These are phyloP conservation scores for Lotus japonicus DNA, from an alignment of 306 rosid genomes.

Conservation along the genomic window DNA sequence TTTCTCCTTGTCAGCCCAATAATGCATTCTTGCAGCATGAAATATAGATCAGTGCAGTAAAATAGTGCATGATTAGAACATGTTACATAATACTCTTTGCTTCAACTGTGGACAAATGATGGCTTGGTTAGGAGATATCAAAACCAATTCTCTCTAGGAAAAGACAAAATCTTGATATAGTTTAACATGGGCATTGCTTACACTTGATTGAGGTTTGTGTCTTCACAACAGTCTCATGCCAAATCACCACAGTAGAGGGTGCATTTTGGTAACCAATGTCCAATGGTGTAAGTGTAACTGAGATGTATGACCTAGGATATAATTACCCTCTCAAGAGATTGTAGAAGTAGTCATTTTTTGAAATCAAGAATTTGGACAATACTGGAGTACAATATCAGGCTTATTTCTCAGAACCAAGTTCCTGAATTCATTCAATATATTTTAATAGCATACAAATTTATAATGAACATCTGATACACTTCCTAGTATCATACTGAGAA, in stretches of 20 bases:
- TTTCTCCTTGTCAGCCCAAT: constrained; percentile 10
- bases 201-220: background rate
- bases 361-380: too few species aligned
- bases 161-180: background rate
- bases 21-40: constrained; percentile 21
- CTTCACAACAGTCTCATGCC: background rate
- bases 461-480: background rate
- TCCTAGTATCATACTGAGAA: too few species aligned
- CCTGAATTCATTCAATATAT: background rate
- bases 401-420: background rate
- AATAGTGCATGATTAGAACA: background rate
- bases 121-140: background rate
- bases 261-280: background rate
- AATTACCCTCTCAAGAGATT: background rate
- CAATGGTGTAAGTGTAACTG: too few species aligned
- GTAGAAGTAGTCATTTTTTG: background rate
- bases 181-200: background rate
- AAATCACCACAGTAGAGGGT: background rate
- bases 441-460: background rate
- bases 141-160: background rate
- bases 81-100: background rate
- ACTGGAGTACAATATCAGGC: background rate
- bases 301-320: background rate
- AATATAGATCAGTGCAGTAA: background rate
- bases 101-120: background rate